These are phyloP conservation scores for Penicillium oxalicum DNA, from an alignment of 2,329 filamentous ascomycete genomes.

Conservation along the genomic window DNA sequence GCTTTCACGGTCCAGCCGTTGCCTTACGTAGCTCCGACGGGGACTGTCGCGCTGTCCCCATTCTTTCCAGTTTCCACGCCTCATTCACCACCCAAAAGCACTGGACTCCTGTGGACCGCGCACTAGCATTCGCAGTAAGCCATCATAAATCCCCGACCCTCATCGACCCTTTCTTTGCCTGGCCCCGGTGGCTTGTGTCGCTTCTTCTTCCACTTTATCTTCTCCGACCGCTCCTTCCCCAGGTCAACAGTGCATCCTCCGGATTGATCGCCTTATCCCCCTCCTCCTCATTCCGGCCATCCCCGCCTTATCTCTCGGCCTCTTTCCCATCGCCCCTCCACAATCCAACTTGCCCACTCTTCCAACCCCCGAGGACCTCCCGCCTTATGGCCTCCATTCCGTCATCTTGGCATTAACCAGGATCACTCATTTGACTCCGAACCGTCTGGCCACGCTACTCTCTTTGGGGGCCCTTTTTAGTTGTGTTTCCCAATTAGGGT, in stretches of 20 bases:
- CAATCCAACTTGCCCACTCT: constrained; percentile 1
- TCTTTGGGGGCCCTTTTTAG: constrained; percentile 9
- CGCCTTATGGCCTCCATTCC: background rate
- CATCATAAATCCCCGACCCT: too few relatives aligned
- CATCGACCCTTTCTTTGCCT: too few relatives aligned
- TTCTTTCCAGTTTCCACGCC: too few relatives aligned
- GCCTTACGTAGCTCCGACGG: too few relatives aligned
- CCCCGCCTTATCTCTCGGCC: background rate
- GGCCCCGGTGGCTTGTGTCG: too few relatives aligned
- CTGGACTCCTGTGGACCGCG: too few relatives aligned
- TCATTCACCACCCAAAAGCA: too few relatives aligned
- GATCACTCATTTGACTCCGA: background rate
- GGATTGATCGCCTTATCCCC: constrained; percentile 5
- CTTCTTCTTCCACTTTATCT: background rate
- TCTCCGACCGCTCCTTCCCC: background rate
- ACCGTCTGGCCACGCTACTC: constrained; percentile 4
- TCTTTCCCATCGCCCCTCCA: background rate
- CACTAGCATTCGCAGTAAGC: too few relatives aligned
- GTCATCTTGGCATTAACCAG: constrained; percentile 4
- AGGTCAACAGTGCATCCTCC: background rate
- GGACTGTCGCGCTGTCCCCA: too few relatives aligned
- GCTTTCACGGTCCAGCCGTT: too few relatives aligned
- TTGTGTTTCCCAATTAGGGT: too few relatives aligned
- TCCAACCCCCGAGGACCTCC: constrained; percentile 1
- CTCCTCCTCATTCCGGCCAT: constrained; percentile 1